Evolutionary conservation across 2,329 filamentous ascomycete species (phyloP).

Genomic region (Verticillium albo-atrum): DNA sequence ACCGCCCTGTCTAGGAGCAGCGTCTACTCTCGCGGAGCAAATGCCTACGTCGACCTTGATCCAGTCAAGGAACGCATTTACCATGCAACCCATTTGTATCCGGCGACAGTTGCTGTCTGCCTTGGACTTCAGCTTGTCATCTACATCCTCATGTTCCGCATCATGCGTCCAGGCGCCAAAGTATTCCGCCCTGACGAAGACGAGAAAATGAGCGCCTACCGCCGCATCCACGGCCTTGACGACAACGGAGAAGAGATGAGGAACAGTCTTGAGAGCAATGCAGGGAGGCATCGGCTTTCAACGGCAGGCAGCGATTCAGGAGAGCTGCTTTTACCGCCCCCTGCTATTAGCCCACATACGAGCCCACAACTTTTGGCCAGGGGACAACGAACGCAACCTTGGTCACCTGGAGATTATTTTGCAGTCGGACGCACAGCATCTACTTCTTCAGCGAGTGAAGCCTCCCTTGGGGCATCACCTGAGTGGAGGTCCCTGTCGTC

Average conservation of each 20-base stretch:
- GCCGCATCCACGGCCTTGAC: conserved; percentile 19
- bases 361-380: not conserved
- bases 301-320: not conserved
- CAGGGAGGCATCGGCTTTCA: not conserved
- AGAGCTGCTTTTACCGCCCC: not conserved
- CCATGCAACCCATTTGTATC: conserved; percentile 7
- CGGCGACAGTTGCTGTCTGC: conserved; percentile 6
- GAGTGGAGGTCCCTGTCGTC: not conserved
- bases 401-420: not conserved
- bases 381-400: rapidly evolving
- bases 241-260: not conserved
- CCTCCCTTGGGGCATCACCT: not conserved
- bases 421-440: not conserved
- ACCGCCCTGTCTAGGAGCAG: not conserved
- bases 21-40: conserved; percentile 3
- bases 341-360: not conserved
- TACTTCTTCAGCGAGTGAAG: not conserved
- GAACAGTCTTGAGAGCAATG: not conserved
- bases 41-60: conserved; percentile 8
- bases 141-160: conserved; percentile 7
- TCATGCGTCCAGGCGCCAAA: conserved; percentile 8
- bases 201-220: conserved; percentile 10
- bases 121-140: conserved; percentile 6
- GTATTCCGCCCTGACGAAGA: conserved; percentile 10
- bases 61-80: conserved; percentile 3